Base-by-base conservation (phyloP, 192 early-diverging fungal genomes). In the Linnemannia exigua region DNA sequence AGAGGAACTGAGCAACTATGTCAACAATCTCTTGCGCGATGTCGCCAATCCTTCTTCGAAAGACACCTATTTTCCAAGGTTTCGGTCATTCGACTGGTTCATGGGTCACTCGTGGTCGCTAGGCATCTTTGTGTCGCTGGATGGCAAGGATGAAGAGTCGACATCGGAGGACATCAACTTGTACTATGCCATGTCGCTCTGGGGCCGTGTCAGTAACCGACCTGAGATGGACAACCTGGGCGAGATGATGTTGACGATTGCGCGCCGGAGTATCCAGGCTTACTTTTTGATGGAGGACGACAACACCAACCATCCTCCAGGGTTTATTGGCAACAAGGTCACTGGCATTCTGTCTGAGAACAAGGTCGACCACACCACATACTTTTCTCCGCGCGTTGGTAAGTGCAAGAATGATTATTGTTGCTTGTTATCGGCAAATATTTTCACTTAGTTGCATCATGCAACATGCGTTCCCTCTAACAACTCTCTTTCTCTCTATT, bases 41-140 rank as follows among this genome's bases (percentile, higher is more conserved):
- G 86, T 82, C 8, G 76, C 79, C 33, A 87, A 87, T 54, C 76
- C 79, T 33, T 82, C 80, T 1, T 9, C 70, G 1, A 20, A 73
- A 6, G 86, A 87, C 41, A 36, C 22, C 0, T 44, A 75, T 68
- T 87, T 87, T 48, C 86, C 86, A 17, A 74, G 71, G 14, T 87
- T 87, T 28, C 76, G 86, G 2, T 67, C 79, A 6, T 82, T 75
- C 74, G 86, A 87, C 73, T 87, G 86, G 86, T 87, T 75, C 44
- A 79, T 82, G 75, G 86, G 86, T 7, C 86, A 87, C 69, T 87
- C 86, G 12, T 87, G 86, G 86, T 87, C 86, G 0, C 79, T 77
- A n/a, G 86, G 86, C 33, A 74, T 87, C 36, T 82, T 87, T 72
- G 70, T 72, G 11, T 78, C 86, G 14, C 33, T 36, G 12, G 86